Percentiles rank a stretch among this genome's conserved stretches.
Conservation (phyloP, 306 rosid species). For the Cyamopsis tetragonoloba region DNA sequence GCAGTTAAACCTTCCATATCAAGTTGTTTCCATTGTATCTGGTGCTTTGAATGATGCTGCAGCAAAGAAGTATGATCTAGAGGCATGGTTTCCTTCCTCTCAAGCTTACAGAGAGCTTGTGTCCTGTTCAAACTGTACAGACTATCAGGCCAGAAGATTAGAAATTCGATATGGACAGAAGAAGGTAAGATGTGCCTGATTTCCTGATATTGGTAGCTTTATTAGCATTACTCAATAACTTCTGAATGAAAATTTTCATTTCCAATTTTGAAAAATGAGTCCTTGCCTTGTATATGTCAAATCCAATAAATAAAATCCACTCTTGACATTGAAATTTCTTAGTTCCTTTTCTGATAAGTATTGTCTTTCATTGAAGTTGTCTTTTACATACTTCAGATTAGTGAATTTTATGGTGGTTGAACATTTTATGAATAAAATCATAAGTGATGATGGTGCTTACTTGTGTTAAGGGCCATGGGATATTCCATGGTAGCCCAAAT, state of each 20-base stretch:
- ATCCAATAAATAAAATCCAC: neutral
- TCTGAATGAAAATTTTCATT: neutral
- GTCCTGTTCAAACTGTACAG: conserved; percentile 96
- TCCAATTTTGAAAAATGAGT: neutral
- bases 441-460: neutral
- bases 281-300: neutral
- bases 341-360: neutral
- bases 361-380: neutral
- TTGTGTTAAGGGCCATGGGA: neutral
- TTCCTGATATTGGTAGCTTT: neutral
- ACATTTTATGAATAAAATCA: conserved; percentile 7
- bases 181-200: conserved; percentile 52
- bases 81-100: conserved; percentile 96
- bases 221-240: neutral
- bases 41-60: conserved; percentile 99
- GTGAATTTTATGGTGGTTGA: neutral
- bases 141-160: conserved; percentile 83
- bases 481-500: neutral
- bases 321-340: conserved; percentile 7
- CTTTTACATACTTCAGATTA: neutral
- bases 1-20: conserved; percentile 86
- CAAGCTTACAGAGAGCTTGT: conserved; percentile 83
- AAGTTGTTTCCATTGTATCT: conserved; percentile 81
- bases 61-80: conserved; percentile 91
- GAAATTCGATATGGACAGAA: conserved; percentile 93